Conservation (phyloP, 75 land plant species). For the Picea sitchensis region DNA sequence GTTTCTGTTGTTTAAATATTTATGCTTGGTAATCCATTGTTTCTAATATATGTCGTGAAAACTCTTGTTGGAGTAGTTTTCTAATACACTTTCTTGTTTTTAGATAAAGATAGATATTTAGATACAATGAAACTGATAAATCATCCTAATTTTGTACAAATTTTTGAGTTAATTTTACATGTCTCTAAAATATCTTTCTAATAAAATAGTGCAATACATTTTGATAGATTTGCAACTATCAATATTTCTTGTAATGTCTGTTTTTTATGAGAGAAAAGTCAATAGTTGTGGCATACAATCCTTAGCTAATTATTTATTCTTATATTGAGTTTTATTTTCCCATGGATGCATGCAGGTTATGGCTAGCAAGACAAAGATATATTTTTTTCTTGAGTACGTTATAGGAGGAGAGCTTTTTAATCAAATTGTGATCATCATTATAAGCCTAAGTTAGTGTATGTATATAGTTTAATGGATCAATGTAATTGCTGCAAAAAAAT, state of each 20-base stretch:
- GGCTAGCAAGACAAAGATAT: constrained; percentile 33
- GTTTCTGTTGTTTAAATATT: neutral
- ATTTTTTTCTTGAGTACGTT: constrained; percentile 30
- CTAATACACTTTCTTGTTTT: neutral
- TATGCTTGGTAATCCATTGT: neutral
- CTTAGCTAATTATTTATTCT: neutral
- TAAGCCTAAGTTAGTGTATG: neutral
- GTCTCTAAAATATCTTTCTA: neutral
- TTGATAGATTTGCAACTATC: neutral
- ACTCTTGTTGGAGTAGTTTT: neutral
- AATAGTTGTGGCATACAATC: neutral
- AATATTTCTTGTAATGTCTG: neutral
- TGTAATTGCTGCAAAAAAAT: neutral
- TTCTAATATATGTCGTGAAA: neutral
- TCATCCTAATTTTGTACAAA: constrained; percentile 24
- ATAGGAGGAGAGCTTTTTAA: constrained; percentile 20
- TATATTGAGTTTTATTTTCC: neutral
- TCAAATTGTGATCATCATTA: constrained; percentile 18
- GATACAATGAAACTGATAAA: constrained; percentile 27
- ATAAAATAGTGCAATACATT: neutral
- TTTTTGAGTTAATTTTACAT: constrained; percentile 14
- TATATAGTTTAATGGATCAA: neutral
- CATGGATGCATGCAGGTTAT: constrained; percentile 18
- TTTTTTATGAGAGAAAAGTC: neutral
- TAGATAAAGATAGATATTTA: constrained; percentile 22